Evolutionary conservation across 352 stramenopile genomes (phyloP), one percentile per base, ranked within the genome.

Genomic region (Globisporangium spiculum): DNA sequence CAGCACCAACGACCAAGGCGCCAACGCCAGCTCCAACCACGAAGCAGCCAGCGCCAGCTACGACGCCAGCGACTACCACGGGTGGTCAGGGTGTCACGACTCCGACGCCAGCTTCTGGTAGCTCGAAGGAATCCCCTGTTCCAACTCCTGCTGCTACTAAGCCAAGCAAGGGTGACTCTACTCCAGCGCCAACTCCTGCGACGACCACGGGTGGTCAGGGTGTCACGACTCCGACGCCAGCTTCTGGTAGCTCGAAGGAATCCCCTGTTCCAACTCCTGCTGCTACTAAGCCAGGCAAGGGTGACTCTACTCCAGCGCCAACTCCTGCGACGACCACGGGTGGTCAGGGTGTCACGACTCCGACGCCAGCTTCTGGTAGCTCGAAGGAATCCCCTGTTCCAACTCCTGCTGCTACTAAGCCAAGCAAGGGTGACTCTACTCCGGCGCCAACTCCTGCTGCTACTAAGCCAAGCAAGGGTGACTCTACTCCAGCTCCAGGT

Each of bases 1-100:
- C 57, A 63, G 58, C 58, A 3, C 58, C 58, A 27, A 62, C 32
- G 18, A 63, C 57, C 18, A 50, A 26, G 20, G 27, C 3, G n/a
- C 57, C 57, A 44, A 61, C 56, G 6, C 56, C 56, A 61, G 56
- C 56, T 18, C 5, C 30, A 2, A 26, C 30, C 12, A 46, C 57
- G 0, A 27, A 52, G 20, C 3, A n/a, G 5, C 57, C 57, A 63
- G n/a, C 30, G n/a, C 57, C 57, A 36, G 34, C 34, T 22, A 30
- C 20, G 18, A 61, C 56, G 18, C 56, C 56, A 41, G 56, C 32
- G 6, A 46, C 30, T 12, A 60, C 26, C 27, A 20, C 55, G 34
- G 16, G 14, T 60, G 16, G 14, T 16, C 34, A 44, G 26, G 55
- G n/a, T 30, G 50, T 20, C 18, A 24, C 1, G 54, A 44, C 54